These are phyloP conservation scores for Lactifluus rugatus DNA, from an alignment of 768 basidiomycete genomes.

Conservation along the genomic window DNA sequence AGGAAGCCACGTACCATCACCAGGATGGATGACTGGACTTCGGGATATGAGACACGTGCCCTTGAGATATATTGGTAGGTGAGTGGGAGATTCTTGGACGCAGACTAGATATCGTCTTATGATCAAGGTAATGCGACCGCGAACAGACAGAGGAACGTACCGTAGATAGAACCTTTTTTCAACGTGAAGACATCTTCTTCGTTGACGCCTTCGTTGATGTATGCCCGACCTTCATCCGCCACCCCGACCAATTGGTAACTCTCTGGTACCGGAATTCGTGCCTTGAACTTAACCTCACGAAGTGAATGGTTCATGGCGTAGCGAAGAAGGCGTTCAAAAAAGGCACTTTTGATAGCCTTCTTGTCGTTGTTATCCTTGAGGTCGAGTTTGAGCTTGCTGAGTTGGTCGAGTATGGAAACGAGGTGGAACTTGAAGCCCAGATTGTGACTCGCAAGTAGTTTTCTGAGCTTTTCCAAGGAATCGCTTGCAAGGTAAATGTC, in stretches of 20 bases:
- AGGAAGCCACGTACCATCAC: slow-evolving; percentile 22
- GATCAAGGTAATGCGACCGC: not conserved
- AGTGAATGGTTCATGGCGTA: slow-evolving; percentile 57
- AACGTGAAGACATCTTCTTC: slow-evolving; percentile 11
- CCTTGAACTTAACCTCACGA: slow-evolving; percentile 65
- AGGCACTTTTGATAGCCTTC: slow-evolving; percentile 41
- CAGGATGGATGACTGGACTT: slow-evolving; percentile 28
- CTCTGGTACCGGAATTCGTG: slow-evolving; percentile 60
- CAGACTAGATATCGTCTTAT: slow-evolving; percentile 3
- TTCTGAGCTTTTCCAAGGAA: slow-evolving; percentile 39
- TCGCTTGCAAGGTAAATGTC: slow-evolving; percentile 52
- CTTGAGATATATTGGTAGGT: not conserved
- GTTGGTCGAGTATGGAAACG: slow-evolving; percentile 37
- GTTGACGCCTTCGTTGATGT: slow-evolving; percentile 1
- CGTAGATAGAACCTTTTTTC: not conserved
- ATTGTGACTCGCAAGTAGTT: slow-evolving; percentile 39
- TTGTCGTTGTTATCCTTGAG: slow-evolving; percentile 30
- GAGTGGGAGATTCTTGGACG: not conserved
- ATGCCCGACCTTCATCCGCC: slow-evolving; percentile 57
- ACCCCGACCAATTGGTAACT: slow-evolving; percentile 69
- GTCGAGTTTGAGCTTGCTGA: slow-evolving; percentile 42
- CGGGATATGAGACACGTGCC: slow-evolving; percentile 22
- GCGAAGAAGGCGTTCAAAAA: slow-evolving; percentile 45
- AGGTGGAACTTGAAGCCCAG: slow-evolving; percentile 42
- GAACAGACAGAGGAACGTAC: not conserved